Percentiles rank a stretch among this genome's conserved stretches.
Conservation (phyloP, 805 yeast genomes). For the Candida yuanshanica region DNA sequence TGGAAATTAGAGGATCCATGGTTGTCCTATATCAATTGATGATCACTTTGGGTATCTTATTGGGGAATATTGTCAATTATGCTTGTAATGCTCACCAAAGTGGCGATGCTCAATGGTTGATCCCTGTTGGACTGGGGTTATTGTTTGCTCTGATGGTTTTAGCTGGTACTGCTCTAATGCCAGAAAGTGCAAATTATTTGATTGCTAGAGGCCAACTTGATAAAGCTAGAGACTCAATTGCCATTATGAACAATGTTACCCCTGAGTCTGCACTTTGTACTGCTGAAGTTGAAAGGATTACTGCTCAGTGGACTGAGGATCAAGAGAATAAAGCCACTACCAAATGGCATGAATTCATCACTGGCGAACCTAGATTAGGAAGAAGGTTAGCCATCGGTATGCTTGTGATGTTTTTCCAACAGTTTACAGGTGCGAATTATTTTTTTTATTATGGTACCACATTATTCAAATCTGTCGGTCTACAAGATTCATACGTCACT, state of each 20-base stretch:
- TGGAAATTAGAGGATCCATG: constrained; percentile 64
- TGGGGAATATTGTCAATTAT: constrained; percentile 63
- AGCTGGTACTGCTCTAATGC: constrained; percentile 52
- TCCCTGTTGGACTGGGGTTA: constrained; percentile 50
- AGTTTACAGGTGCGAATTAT: constrained; percentile 58
- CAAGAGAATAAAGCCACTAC: constrained; percentile 41
- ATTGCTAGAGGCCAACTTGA: constrained; percentile 35
- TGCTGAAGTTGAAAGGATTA: constrained; percentile 42
- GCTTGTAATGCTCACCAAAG: constrained; percentile 40
- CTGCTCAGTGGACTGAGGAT: constrained; percentile 39
- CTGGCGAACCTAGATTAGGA: constrained; percentile 52
- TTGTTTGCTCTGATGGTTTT: constrained; percentile 30
- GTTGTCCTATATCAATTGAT: constrained; percentile 66
- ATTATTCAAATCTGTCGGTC: constrained; percentile 54
- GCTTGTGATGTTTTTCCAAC: constrained; percentile 55
- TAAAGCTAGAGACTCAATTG: constrained; percentile 49
- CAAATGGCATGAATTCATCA: constrained; percentile 51
- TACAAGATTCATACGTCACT: constrained; percentile 51
- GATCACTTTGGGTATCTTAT: constrained; percentile 66
- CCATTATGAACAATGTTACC: constrained; percentile 44
- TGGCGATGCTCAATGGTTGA: constrained; percentile 64
- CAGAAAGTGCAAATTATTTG: constrained; percentile 66
- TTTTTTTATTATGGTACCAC: constrained; percentile 64
- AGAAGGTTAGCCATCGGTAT: constrained; percentile 53
- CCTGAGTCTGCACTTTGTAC: constrained; percentile 41